Base-by-base conservation (phyloP, 2,329 filamentous ascomycete genomes). In the Fusarium oligoseptatum region DNA sequence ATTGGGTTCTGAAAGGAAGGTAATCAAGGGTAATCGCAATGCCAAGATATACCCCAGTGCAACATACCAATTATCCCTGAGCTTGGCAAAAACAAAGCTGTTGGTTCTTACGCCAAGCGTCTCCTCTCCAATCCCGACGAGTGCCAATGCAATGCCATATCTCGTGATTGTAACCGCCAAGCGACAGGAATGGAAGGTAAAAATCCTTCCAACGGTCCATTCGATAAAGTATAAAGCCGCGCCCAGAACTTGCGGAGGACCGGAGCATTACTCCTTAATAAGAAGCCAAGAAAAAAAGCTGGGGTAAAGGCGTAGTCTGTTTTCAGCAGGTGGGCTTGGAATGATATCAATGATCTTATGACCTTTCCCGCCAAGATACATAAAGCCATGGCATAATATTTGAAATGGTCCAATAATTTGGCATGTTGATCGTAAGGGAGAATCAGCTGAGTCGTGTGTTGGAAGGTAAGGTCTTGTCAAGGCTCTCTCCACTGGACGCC, bases 81-180 rank as follows among this genome's bases (percentile, higher is more conserved):
- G 61, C 73, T 75, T 76, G 73, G 73, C 73, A 41, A 9, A 1
- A 2, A 1, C 8, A 37, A 66, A 39, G 69, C 69, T 75, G 66
- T 74, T 64, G 34, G 66, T 73, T 50, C 64, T 64, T 56, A 66
- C 48, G 73, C 73, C 73, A 75, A 75, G 73, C 6, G 15, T 36
- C n/a, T 15, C 24, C 15, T 63, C 63, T 63, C 71, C 70, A 73
- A 70, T 64, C 63, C 62, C 9, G 15, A n/a, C 37, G 41, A 60
- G 22, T 67, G 70, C 62, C 66, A 72, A 70, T 69, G 58, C 63
- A 45, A 70, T 62, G 17, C 34, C 56, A 45, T 66, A 55, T 69
- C 73, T 74, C 62, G 70, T 74, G 67, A 71, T 68, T 64, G 20
- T 4, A 12, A 22, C 48, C 36, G 73, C 73, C 73, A 75, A 75